Evolutionary conservation across 2,329 filamentous ascomycete species (phyloP).

Genomic region (Chaetothyriales sp.): DNA sequence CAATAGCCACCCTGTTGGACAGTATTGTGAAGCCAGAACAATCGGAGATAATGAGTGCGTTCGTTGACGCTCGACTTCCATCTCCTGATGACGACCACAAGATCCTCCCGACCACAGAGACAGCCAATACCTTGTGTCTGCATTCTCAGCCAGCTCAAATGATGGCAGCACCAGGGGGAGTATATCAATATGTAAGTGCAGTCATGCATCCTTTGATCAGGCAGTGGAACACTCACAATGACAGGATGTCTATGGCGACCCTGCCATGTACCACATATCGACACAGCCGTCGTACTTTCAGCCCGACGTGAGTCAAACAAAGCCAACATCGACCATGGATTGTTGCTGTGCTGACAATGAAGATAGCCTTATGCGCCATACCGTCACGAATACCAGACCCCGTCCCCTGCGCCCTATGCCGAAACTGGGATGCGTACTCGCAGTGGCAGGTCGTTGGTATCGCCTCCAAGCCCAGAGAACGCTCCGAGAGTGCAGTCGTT

Average conservation of each 20-base stretch:
- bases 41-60: constrained; percentile 6
- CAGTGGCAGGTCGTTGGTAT: constrained; percentile 14
- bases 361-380: constrained; percentile 3
- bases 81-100: constrained; percentile 12
- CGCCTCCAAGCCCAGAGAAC: constrained; percentile 9
- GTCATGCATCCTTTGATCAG: not conserved
- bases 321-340: not conserved
- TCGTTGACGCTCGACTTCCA: constrained; percentile 7
- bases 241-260: constrained; percentile 15
- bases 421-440: constrained; percentile 11
- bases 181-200: constrained; percentile 12
- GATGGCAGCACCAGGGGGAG: constrained; percentile 2
- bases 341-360: constrained; percentile 8
- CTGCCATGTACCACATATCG: constrained; percentile 11
- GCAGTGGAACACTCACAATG: constrained; percentile 5
- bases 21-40: not conserved
- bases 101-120: constrained; percentile 3
- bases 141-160: constrained; percentile 10
- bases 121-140: constrained; percentile 3
- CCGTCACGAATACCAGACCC: not conserved
- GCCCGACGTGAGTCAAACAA: constrained; percentile 9
- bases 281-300: constrained; percentile 10
- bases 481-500: constrained; percentile 25
- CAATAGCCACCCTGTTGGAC: not conserved
- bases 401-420: constrained; percentile 5